Percentiles rank a stretch among this genome's conserved stretches.
Conservation (phyloP, 2,329 filamentous ascomycete genomes). For the Microsporum canis region DNA sequence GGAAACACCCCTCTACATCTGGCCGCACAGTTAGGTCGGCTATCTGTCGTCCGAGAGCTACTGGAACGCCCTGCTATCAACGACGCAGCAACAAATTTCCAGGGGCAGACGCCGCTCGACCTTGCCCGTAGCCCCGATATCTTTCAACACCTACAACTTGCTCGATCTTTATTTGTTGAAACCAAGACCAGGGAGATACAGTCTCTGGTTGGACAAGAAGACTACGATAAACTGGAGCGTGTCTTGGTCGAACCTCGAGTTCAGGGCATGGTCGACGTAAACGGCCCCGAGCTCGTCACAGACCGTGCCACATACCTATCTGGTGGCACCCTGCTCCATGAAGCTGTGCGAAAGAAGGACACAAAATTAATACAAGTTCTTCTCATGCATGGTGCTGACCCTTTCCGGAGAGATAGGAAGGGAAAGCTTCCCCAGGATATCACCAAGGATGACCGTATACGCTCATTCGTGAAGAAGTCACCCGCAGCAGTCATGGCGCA, state of each 20-base stretch:
- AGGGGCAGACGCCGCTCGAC: conserved; percentile 76
- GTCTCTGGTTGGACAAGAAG: conserved; percentile 56
- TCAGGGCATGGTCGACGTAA: conserved; percentile 81
- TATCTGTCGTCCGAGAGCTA: conserved; percentile 68
- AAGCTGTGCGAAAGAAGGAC: conserved; percentile 81
- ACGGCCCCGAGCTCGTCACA: conserved; percentile 76
- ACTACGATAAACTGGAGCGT: conserved; percentile 68
- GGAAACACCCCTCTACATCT: conserved; percentile 90
- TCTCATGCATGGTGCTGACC: conserved; percentile 86
- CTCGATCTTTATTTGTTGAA: conserved; percentile 81
- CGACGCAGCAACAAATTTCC: conserved; percentile 73
- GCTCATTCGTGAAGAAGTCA: conserved; percentile 81
- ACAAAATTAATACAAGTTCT: conserved; percentile 79
- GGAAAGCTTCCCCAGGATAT: conserved; percentile 93
- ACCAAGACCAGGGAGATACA: conserved; percentile 76
- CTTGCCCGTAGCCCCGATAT: conserved; percentile 86
- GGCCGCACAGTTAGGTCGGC: conserved; percentile 70
- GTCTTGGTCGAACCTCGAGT: conserved; percentile 75
- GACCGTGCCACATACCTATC: conserved; percentile 65
- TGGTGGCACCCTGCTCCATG: conserved; percentile 87
- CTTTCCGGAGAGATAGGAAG: conserved; percentile 87
- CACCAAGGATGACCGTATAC: conserved; percentile 84
- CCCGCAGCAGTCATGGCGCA: conserved; percentile 91
- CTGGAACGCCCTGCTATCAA: conserved; percentile 76
- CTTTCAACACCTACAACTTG: conserved; percentile 86